phyloP scores from a whole-genome alignment of 2,329 filamentous ascomycete species.

The Colletotrichum sublineola region DNA sequence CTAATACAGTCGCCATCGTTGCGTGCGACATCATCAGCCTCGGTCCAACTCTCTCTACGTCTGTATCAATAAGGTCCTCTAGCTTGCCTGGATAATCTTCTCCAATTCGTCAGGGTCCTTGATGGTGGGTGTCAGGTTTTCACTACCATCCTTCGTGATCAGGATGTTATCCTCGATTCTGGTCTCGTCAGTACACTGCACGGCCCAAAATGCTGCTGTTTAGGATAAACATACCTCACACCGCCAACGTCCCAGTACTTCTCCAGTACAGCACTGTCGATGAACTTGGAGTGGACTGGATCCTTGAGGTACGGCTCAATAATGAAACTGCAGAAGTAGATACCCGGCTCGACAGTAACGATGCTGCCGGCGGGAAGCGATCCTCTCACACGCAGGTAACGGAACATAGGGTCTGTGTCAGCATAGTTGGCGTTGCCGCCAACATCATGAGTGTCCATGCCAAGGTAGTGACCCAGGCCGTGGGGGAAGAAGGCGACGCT shows the following conservation, averaged over 20 bases:
- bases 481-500: constrained; percentile 93
- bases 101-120: constrained; percentile 77
- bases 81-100: constrained; percentile 53
- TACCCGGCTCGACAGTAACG: constrained; percentile 94
- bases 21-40: not conserved
- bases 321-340: constrained; percentile 93
- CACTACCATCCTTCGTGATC: constrained; percentile 75
- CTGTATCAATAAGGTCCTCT: not conserved
- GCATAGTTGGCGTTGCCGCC: constrained; percentile 82
- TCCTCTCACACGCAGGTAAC: constrained; percentile 85
- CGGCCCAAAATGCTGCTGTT: not conserved
- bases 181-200: constrained; percentile 43
- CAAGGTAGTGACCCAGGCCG: constrained; percentile 90
- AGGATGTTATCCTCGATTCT: constrained; percentile 79
- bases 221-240: constrained; percentile 65
- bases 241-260: constrained; percentile 87
- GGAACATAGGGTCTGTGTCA: constrained; percentile 87
- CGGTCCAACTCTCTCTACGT: not conserved
- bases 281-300: constrained; percentile 79
- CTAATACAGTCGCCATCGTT: not conserved
- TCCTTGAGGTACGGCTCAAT: constrained; percentile 84
- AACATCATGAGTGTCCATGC: constrained; percentile 92
- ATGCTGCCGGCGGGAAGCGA: constrained; percentile 81
- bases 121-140: constrained; percentile 79
- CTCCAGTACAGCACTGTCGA: constrained; percentile 79